Conservation (phyloP, 1,284 basidiomycete species). For the Anthracocystis setariae region DNA sequence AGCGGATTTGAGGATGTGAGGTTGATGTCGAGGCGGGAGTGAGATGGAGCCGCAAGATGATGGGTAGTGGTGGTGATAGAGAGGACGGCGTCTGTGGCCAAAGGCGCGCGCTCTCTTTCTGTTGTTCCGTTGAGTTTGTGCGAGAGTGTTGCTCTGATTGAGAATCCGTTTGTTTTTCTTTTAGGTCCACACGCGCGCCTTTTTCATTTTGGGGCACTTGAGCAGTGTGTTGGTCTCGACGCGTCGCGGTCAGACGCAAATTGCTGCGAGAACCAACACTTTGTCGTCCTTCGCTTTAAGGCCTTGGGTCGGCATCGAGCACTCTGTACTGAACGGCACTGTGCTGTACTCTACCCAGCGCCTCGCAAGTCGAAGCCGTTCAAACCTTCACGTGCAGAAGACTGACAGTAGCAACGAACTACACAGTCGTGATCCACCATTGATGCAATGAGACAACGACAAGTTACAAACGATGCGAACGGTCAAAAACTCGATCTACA, state of each 20-base stretch:
- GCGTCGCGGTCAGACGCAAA: slow-evolving; percentile 21
- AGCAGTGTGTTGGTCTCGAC: slow-evolving; percentile 25
- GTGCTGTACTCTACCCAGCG: no score
- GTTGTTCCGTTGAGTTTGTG: no score
- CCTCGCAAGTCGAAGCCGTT: no score
- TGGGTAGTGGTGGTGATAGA: slow-evolving; percentile 7
- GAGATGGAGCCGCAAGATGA: background rate
- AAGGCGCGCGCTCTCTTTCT: background rate
- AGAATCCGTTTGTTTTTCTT: slow-evolving; percentile 12
- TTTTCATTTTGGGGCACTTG: slow-evolving; percentile 9
- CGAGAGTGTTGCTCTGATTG: slow-evolving; percentile 2
- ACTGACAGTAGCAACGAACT: no score
- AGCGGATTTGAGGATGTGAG: no score
- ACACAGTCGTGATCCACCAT: no score
- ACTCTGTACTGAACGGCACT: no score
- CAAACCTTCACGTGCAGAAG: no score
- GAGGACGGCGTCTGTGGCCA: background rate
- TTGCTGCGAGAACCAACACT: slow-evolving; percentile 15
- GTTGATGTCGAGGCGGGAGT: background rate
- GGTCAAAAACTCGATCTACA: background rate
- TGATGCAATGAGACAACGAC: no score
- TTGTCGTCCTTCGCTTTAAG: background rate
- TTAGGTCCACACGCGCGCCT: slow-evolving; percentile 9
- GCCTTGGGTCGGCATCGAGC: no score
- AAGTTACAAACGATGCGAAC: no score